phyloP scores from a whole-genome alignment of 352 stramenopile species.

The Phytophthora meadii region DNA sequence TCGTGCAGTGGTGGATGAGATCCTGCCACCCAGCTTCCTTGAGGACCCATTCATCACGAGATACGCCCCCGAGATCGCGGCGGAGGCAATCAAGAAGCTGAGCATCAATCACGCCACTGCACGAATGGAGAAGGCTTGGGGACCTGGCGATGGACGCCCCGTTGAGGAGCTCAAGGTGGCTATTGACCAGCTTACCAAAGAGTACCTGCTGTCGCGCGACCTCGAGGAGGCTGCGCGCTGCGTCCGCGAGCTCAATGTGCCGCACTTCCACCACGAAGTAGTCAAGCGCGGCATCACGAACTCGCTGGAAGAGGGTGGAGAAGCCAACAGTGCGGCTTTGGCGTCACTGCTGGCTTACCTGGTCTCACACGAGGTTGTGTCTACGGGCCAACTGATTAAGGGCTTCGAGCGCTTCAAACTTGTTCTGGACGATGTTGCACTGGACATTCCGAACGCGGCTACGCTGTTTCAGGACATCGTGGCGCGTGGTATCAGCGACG shows the following conservation, averaged over 20 bases:
- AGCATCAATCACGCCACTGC: conserved; percentile 96
- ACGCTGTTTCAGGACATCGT: conserved; percentile 55
- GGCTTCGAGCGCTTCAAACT: conserved; percentile 86
- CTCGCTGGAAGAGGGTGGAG: conserved; percentile 57
- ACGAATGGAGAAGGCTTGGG: conserved; percentile 97
- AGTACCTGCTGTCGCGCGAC: conserved; percentile 96
- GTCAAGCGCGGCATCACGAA: conserved; percentile 84
- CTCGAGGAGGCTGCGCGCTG: conserved; percentile 95
- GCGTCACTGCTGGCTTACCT: conserved; percentile 82
- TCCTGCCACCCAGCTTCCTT: conserved; percentile 97
- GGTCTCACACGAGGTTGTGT: conserved; percentile 69
- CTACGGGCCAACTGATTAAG: conserved; percentile 71
- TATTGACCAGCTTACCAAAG: conserved; percentile 96
- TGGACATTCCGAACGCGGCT: conserved; percentile 72
- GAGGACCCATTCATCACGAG: conserved; percentile 95
- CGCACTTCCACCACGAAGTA: conserved; percentile 98
- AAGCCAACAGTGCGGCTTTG: conserved; percentile 61
- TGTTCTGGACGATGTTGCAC: conserved; percentile 64
- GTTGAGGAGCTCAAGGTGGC: conserved; percentile 94
- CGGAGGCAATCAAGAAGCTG: conserved; percentile 96
- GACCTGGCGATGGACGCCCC: conserved; percentile 92
- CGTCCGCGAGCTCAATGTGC: conserved; percentile 94
- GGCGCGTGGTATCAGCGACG: conserved; percentile 52
- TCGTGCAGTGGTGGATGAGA: conserved; percentile 98
- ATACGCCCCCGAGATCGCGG: conserved; percentile 95